Base-by-base conservation (phyloP, 1,284 basidiomycete species). In the Schizophyllum amplum region DNA sequence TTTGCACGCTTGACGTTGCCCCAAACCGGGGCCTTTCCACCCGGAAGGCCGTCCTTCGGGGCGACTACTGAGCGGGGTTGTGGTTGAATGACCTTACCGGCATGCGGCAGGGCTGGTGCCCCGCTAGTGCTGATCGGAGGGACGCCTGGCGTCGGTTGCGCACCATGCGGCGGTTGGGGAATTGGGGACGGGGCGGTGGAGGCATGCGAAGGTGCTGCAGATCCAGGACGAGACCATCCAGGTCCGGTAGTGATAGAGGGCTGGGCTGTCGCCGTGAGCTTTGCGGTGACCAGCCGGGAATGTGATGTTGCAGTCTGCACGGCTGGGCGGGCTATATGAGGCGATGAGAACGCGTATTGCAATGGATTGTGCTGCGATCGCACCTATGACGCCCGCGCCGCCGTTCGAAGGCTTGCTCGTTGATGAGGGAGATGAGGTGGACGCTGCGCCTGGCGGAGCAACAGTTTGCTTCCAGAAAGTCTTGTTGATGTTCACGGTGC, bases 401-500 rank as follows among this genome's bases (percentile, higher is more conserved):
- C 20, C 54, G 24, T 48, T 24, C 9, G 21, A 24, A 7, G 60
- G 47, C 11, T 49, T 49, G 46, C 55, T 60, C 46, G 69, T 62
- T 56, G 71, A 68, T 21, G 75, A 72, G 20, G 69, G 64, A 15
- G 76, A 65, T 3, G 76, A 70, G 58, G 72, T 64, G 57, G 77
- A 71, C 53, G 71, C 67, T 27, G 80, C 69, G 53, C 74, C 69
- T 56, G 80, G 75, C 42, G 75, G 66, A 27, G 80, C 68, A 5
- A 83, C 81, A 55, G 86, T 87, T 78, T 94, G 94, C 74, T 92
- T 89, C 53, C 96, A 76, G 70, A 96, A 97, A 71, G 92, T 92
- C 80, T 94, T 94, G 76, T 90, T 95, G 72, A 96, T 91, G 68
- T 92, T 92, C 63, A 91, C 82, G 25, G 91, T 82, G 65, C 77